A percentile compares a stretch with the other conserved stretches of the same genome.
Conservation (phyloP, 1,284 basidiomycete species). For the Tremellales sp. region DNA sequence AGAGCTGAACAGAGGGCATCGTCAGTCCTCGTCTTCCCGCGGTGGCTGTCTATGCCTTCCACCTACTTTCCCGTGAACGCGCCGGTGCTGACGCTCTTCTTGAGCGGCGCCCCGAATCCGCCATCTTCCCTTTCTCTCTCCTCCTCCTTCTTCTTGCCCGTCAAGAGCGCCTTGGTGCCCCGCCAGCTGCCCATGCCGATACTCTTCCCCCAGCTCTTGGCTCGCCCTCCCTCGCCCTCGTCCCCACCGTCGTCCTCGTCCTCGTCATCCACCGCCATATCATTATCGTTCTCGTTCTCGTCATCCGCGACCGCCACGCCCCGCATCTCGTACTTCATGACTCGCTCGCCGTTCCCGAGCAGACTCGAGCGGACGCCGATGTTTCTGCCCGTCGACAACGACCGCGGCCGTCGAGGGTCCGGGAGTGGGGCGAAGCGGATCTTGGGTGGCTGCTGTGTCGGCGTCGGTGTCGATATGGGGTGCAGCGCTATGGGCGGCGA, state of each 20-base stretch:
- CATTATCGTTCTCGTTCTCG: conserved; percentile 18
- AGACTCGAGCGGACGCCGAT: conserved; percentile 19
- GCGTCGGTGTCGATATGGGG: conserved; percentile 1
- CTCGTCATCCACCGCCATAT: conserved; percentile 10
- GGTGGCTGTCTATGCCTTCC: too few relatives aligned
- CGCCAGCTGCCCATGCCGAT: conserved; percentile 33
- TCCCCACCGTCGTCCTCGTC: conserved; percentile 19
- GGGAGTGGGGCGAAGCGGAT: conserved; percentile 49
- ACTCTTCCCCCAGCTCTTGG: conserved; percentile 31
- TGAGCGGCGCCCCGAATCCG: conserved; percentile 42
- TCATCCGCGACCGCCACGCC: conserved; percentile 10
- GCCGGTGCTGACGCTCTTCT: conserved; percentile 44
- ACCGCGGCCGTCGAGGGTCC: conserved; percentile 41
- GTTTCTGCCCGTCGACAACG: conserved; percentile 43
- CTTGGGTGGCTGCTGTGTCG: conserved; percentile 13
- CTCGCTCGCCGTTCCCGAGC: conserved; percentile 16
- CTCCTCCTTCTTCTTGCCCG: conserved; percentile 27
- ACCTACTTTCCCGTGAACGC: conserved; percentile 42
- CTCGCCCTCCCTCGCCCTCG: conserved; percentile 16
- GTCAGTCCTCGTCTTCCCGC: too few relatives aligned
- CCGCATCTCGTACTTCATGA: conserved; percentile 16
- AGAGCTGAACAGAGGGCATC: conserved; percentile 26
- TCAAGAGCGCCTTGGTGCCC: conserved; percentile 42
- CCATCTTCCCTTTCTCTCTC: conserved; percentile 13
- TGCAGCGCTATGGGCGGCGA: not conserved